Evolutionary conservation across 768 basidiomycete genomes (phyloP).

Genomic region (Artomyces pyxidatus): DNA sequence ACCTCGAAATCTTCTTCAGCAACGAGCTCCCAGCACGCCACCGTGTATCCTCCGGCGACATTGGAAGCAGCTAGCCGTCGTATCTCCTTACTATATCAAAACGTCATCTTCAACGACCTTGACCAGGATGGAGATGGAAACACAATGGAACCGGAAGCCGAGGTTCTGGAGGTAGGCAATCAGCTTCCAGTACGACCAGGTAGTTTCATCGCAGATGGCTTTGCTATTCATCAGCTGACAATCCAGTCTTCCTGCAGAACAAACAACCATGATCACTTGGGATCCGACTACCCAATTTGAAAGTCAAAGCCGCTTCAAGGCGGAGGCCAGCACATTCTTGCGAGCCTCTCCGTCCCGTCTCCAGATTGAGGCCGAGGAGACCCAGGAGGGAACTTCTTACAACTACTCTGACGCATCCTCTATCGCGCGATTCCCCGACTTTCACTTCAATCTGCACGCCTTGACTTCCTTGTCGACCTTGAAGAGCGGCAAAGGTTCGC

Average conservation of each 20-base stretch:
- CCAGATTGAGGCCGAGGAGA: slow-evolving; percentile 17
- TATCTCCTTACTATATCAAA: slow-evolving; percentile 63
- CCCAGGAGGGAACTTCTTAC: slow-evolving; percentile 37
- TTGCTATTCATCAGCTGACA: no score
- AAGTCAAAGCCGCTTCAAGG: not conserved
- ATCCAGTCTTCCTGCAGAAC: no score
- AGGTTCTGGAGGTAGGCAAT: no score
- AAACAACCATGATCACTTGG: slow-evolving; percentile 8
- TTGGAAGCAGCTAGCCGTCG: slow-evolving; percentile 60
- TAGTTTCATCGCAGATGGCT: no score
- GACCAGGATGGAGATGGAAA: slow-evolving; percentile 27
- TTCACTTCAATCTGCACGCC: slow-evolving; percentile 61
- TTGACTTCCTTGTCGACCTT: slow-evolving; percentile 43
- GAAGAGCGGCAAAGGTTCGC: slow-evolving; percentile 18
- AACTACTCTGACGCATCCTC: slow-evolving; percentile 62
- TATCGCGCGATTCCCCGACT: slow-evolving; percentile 64
- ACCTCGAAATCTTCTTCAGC: no score
- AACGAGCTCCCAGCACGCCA: not conserved
- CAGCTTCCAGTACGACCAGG: no score
- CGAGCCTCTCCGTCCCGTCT: slow-evolving; percentile 9
- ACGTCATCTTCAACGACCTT: slow-evolving; percentile 55
- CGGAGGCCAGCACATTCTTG: slow-evolving; percentile 14
- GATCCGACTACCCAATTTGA: slow-evolving; percentile 7
- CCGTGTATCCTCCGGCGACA: slow-evolving; percentile 32
- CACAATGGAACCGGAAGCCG: no score